Conservation (phyloP, 73 alveolate species). For the Paramecium pentaurelia region DNA sequence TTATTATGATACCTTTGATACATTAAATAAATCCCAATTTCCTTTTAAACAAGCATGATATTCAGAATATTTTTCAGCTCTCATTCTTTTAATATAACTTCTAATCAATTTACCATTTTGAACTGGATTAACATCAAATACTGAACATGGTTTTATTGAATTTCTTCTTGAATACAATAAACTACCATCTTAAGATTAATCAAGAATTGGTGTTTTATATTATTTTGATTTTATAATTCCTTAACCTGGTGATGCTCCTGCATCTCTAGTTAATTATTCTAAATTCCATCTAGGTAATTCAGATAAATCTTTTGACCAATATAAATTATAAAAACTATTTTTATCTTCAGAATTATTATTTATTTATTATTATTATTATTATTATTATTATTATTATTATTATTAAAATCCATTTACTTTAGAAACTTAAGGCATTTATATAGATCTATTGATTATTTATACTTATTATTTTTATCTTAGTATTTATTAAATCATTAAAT, state of each 20-base stretch:
- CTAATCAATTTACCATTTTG: background rate
- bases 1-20: background rate
- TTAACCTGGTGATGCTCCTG: background rate
- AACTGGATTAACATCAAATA: constrained; percentile 18
- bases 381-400: background rate
- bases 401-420: background rate
- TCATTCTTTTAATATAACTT: constrained; percentile 13
- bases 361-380: background rate
- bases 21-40: constrained; percentile 1
- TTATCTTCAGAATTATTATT: background rate
- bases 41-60: constrained; percentile 5
- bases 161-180: background rate
- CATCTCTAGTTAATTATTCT: background rate
- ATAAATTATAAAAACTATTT: background rate
- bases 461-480: background rate
- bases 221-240: background rate
- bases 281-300: constrained; percentile 18
- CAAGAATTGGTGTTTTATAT: background rate
- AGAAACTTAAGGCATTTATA: background rate
- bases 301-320: constrained; percentile 1
- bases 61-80: constrained; percentile 24
- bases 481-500: background rate
- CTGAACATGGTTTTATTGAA: background rate
- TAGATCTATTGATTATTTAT: background rate
- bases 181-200: background rate